Base-by-base conservation (phyloP, 140 eudicot species). In the Stevia rebaudiana region DNA sequence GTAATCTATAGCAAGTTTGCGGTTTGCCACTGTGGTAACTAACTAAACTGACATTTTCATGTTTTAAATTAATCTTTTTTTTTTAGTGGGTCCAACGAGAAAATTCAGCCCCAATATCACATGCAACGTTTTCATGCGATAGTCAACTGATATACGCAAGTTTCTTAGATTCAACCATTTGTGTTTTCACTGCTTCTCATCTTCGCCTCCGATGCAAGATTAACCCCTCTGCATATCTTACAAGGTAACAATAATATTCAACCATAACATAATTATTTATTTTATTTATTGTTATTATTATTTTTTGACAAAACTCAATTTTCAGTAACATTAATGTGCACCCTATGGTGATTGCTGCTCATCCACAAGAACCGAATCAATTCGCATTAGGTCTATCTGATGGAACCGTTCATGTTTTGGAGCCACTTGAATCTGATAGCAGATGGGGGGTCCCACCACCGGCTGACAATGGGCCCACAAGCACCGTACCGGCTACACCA, bases 61-160 rank as follows among this genome's bases (percentile, higher is more conserved):
- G 8, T 0, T 15, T 53, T 18, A 1, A 54, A 21, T 35, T 19
- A 8, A n/a, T 15, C 8, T 1, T 42, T 4, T 23, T n/a, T 46
- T 42, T 63, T 16, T 76, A 90, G 97, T 90, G 97, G 97, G 69
- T 70, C 24, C 89, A 90, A 36, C 95, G 86, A 3, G 97, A 86
- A 68, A 63, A 83, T 18, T 70, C 83, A 42, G 95, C 95, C 65
- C 95, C 86, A 6, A 82, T 90, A 23, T 81, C 94, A 1, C 90
- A 90, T 57, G 95, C 97, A 10, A 82, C 95, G 5, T 90, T 81
- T 55, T 90, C 97, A 9, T 90, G 97, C 19, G 94, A 90, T 74
- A 90, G 97, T 66, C 95, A 86, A 65, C 72, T 84, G 50, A 79
- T 90, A 25, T 90, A 90, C 24, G 90, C 95, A 52, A 80, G 97